These are phyloP conservation scores for Hyaloscypha hepaticicola DNA, from an alignment of 495 filamentous ascomycete species.

Conservation along the genomic window DNA sequence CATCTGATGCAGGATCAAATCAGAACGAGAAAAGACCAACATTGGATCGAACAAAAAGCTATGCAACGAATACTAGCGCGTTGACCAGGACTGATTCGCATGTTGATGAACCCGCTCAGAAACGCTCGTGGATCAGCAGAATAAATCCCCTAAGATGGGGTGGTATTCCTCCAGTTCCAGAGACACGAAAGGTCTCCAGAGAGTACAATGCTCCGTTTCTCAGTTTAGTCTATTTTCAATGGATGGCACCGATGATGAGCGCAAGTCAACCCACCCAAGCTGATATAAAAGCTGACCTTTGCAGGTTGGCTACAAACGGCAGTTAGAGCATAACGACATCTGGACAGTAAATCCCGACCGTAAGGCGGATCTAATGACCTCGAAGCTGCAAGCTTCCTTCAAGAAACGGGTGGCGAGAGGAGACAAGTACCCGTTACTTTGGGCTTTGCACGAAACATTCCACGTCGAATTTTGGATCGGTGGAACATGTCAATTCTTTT, in stretches of 20 bases:
- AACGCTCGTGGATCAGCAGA: constrained; percentile 59
- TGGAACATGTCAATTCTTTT: constrained; percentile 70
- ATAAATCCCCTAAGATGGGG: constrained; percentile 65
- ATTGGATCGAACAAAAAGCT: constrained; percentile 22
- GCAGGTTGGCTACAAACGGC: constrained; percentile 76
- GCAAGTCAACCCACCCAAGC: constrained; percentile 39
- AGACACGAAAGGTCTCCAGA: constrained; percentile 49
- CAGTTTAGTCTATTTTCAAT: constrained; percentile 61
- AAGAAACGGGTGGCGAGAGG: constrained; percentile 62
- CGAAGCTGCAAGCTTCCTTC: constrained; percentile 64
- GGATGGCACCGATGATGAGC: constrained; percentile 68
- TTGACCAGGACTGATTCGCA: constrained; percentile 25
- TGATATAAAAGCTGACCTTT: constrained; percentile 17
- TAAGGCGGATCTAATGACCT: constrained; percentile 63
- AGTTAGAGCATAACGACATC: constrained; percentile 80
- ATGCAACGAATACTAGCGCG: constrained; percentile 30
- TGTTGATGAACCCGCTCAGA: constrained; percentile 23
- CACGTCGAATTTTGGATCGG: constrained; percentile 81
- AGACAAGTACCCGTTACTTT: constrained; percentile 71
- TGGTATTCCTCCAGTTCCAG: constrained; percentile 56
- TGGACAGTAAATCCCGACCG: constrained; percentile 83
- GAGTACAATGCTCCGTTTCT: constrained; percentile 62
- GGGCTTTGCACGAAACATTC: constrained; percentile 86
- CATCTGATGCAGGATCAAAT: not conserved
- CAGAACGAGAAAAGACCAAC: constrained; percentile 16